Evolutionary conservation across 768 basidiomycete species (phyloP).

Genomic region (button mushroom (Agaricus bisporus)): DNA sequence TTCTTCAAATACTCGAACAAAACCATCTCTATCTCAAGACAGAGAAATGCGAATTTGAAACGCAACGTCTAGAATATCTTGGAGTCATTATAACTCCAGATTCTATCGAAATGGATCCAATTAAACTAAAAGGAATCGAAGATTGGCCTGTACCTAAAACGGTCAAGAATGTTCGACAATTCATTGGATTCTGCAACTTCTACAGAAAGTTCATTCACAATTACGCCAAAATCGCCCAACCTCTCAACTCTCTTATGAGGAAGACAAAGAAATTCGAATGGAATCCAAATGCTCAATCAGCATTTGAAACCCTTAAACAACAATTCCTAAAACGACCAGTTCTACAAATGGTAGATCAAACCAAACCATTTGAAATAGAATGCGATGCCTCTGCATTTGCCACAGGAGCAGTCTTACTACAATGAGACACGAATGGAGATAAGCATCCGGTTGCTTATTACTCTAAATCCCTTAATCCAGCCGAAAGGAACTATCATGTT

Average conservation of each 20-base stretch:
- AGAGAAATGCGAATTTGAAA: constrained; percentile 8
- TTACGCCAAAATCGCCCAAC: constrained; percentile 18
- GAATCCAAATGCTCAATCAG: neutral
- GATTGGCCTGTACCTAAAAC: constrained; percentile 31
- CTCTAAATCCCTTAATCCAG: neutral
- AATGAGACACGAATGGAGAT: no score
- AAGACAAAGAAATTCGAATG: neutral
- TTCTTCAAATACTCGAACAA: neutral
- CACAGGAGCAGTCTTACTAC: no score
- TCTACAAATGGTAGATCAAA: neutral
- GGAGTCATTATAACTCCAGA: neutral
- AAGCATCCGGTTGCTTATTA: no score
- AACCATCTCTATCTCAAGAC: constrained; percentile 3
- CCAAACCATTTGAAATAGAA: constrained; percentile 6
- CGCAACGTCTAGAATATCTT: constrained; percentile 2
- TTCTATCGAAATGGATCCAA: constrained; percentile 25
- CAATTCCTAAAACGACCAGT: neutral
- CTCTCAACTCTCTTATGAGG: neutral
- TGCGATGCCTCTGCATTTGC: neutral
- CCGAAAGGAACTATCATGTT: neutral
- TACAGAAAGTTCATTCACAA: constrained; percentile 33
- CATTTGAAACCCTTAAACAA: constrained; percentile 19
- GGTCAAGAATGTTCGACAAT: constrained; percentile 28
- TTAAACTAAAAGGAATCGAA: constrained; percentile 29
- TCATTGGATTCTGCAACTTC: constrained; percentile 41